These are phyloP conservation scores for Saccharomycopsis crataegensis DNA, from an alignment of 1,139 yeast species.

Conservation along the genomic window DNA sequence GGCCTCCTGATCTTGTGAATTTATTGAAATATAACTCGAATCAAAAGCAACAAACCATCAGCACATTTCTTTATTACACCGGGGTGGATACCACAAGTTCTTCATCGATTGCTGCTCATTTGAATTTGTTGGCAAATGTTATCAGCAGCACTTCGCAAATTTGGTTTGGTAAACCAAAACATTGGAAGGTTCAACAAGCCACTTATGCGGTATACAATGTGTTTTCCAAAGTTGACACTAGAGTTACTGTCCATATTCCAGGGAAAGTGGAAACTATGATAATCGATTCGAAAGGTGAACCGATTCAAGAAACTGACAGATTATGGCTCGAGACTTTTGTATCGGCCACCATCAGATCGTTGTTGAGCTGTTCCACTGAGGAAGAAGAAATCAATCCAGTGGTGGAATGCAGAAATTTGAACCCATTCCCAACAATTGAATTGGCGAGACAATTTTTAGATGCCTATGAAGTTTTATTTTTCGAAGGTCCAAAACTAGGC, in stretches of 20 bases:
- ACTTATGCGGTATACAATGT: conserved; percentile 65
- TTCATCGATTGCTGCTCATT: conserved; percentile 64
- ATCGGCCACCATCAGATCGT: conserved; percentile 66
- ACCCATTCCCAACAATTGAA: conserved; percentile 52
- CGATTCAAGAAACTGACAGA: conserved; percentile 32
- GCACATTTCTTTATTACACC: conserved; percentile 36
- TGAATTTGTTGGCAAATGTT: conserved; percentile 67
- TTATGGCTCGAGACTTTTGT: conserved; percentile 83
- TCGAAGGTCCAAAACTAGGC: conserved; percentile 50
- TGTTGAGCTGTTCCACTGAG: conserved; percentile 61
- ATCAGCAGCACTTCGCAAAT: conserved; percentile 52
- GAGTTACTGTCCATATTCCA: conserved; percentile 67
- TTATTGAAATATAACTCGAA: conserved; percentile 37
- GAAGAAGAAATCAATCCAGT: conserved; percentile 54
- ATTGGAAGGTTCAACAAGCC: conserved; percentile 72
- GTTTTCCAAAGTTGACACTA: conserved; percentile 68
- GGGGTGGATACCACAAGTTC: conserved; percentile 63
- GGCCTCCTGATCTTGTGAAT: conserved; percentile 90
- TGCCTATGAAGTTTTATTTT: conserved; percentile 62
- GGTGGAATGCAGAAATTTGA: conserved; percentile 55
- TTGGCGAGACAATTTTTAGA: conserved; percentile 51
- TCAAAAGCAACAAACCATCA: conserved; percentile 29
- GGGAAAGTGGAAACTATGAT: conserved; percentile 78
- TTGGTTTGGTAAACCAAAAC: conserved; percentile 68
- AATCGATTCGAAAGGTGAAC: conserved; percentile 46